phyloP scores from a whole-genome alignment of 495 filamentous ascomycete species.

The Penicillium mononematosum region DNA sequence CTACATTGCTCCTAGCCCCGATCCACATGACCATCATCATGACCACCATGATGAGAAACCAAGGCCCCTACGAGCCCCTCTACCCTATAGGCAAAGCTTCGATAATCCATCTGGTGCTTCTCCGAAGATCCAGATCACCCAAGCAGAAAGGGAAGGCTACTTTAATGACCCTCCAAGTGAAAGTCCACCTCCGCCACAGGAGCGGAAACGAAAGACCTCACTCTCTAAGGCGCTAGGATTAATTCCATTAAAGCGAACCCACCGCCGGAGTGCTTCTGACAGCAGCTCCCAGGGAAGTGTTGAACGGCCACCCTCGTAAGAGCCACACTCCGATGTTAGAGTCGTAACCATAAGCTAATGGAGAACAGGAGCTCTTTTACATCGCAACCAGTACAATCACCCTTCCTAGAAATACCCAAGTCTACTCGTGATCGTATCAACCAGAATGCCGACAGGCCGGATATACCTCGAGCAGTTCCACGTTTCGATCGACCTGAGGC shows the following conservation, averaged over 20 bases:
- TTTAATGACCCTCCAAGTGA: constrained; percentile 25
- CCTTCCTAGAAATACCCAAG: constrained; percentile 30
- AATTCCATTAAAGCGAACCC: constrained; percentile 12
- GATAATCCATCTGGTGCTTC: constrained; percentile 20
- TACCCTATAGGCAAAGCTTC: constrained; percentile 31
- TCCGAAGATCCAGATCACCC: constrained; percentile 38
- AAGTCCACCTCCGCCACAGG: constrained; percentile 20
- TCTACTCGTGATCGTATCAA: constrained; percentile 28
- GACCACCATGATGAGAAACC: constrained; percentile 10
- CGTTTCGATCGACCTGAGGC: constrained; percentile 43
- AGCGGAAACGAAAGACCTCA: constrained; percentile 6
- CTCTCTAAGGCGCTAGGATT: constrained; percentile 17
- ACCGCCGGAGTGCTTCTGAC: constrained; percentile 21
- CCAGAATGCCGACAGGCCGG: constrained; percentile 22
- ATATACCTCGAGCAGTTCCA: constrained; percentile 32
- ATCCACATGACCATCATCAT: constrained; percentile 7
- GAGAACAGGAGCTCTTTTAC: constrained; percentile 17
- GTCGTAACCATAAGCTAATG: background rate
- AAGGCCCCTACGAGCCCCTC: constrained; percentile 20
- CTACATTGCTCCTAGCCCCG: constrained; percentile 12
- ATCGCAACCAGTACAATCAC: constrained; percentile 24
- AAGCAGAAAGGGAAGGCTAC: constrained; percentile 26
- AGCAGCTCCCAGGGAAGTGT: constrained; percentile 19
- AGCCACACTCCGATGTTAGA: background rate
- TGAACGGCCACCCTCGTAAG: constrained; percentile 27